These are phyloP conservation scores for Akanthomyces lecanii DNA, from an alignment of 2,329 filamentous ascomycete species.

Conservation along the genomic window DNA sequence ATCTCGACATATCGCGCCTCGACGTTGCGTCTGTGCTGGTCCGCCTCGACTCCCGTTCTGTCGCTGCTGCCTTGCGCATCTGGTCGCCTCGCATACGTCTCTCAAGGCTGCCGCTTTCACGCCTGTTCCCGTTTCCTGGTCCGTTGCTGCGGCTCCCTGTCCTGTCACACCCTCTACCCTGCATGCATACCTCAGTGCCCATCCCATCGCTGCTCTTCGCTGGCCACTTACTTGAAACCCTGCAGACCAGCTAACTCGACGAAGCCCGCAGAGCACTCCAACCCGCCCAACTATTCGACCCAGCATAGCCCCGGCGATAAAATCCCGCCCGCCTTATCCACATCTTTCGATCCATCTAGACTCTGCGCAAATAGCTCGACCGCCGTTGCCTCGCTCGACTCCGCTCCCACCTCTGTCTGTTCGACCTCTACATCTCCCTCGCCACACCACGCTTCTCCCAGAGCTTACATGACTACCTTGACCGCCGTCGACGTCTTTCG, in stretches of 20 bases:
- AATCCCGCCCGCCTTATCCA: not conserved
- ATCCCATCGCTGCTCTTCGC: not conserved
- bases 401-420: slow-evolving; percentile 9
- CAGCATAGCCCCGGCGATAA: not conserved
- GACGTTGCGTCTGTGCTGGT: not conserved
- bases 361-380: not conserved
- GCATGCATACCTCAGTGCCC: slow-evolving; percentile 13
- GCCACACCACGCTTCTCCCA: slow-evolving; percentile 2
- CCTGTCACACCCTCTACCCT: slow-evolving; percentile 10
- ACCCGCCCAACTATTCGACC: slow-evolving; percentile 5
- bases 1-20: slow-evolving; percentile 3
- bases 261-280: not conserved
- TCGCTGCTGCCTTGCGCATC: slow-evolving; percentile 6
- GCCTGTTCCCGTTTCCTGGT: slow-evolving; percentile 9
- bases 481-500: slow-evolving; percentile 32
- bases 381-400: not conserved
- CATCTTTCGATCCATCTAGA: slow-evolving; percentile 14
- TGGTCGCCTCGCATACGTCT: not conserved
- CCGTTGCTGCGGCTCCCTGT: slow-evolving; percentile 9
- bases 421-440: slow-evolving; percentile 9
- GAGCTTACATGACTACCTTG: slow-evolving; percentile 40
- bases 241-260: slow-evolving; percentile 14
- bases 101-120: not conserved
- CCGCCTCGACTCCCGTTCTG: not conserved
- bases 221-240: slow-evolving; percentile 1